phyloP scores from a whole-genome alignment of 345 rosid species.

The Murraya paniculata region DNA sequence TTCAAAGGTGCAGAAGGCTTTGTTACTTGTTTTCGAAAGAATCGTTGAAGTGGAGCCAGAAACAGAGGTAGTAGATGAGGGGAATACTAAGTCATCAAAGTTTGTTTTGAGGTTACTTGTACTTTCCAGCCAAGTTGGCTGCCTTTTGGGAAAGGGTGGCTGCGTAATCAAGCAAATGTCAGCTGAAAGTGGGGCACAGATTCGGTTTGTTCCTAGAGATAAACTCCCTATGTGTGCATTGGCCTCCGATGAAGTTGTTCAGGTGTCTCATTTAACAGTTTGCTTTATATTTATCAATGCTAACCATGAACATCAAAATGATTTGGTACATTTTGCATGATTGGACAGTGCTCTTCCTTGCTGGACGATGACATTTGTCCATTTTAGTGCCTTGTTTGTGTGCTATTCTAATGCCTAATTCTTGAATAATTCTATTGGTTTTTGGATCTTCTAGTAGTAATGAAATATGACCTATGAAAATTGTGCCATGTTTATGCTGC shows the following conservation, averaged over 20 bases:
- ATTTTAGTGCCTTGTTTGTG: background rate
- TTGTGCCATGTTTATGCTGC: constrained; percentile 16
- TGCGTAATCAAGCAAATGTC: constrained; percentile 57
- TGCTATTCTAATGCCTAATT: background rate
- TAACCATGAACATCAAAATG: background rate
- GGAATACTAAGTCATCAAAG: constrained; percentile 29
- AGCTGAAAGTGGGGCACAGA: constrained; percentile 63
- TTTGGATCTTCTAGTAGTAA: background rate
- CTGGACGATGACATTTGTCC: background rate
- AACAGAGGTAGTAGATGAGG: constrained; percentile 33
- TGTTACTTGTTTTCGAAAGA: constrained; percentile 55
- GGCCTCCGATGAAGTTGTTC: constrained; percentile 57
- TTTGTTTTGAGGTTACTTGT: constrained; percentile 54
- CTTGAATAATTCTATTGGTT: background rate
- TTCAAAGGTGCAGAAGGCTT: constrained; percentile 51
- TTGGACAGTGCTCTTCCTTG: background rate
- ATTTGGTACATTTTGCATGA: background rate
- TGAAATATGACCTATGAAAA: background rate
- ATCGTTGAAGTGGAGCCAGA: constrained; percentile 41
- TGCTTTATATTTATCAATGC: background rate
- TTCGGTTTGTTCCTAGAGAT: constrained; percentile 65
- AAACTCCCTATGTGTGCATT: constrained; percentile 54
- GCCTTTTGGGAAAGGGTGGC: constrained; percentile 70
- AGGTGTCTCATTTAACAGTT: constrained; percentile 34
- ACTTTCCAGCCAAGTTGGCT: constrained; percentile 57